These are phyloP conservation scores for Alternaria conjuncta DNA, from an alignment of 2,329 filamentous ascomycete genomes.

Conservation along the genomic window DNA sequence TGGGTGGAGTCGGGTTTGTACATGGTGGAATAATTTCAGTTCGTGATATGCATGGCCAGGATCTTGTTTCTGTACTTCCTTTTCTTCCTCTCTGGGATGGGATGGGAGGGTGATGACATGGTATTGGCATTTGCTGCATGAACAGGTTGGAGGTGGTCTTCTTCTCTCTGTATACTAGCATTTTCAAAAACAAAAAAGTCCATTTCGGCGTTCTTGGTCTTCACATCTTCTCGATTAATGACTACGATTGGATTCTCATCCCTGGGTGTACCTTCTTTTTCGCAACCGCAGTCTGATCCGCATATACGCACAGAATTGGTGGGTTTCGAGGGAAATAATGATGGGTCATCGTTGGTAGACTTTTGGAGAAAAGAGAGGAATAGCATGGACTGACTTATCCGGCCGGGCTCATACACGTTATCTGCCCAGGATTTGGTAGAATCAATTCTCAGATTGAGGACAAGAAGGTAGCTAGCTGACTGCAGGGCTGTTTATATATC, in stretches of 20 bases:
- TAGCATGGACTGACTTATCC: too few relatives aligned
- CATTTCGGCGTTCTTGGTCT: background rate
- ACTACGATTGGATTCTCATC: too few relatives aligned
- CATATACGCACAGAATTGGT: too few relatives aligned
- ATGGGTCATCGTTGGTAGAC: background rate
- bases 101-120: background rate
- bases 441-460: too few relatives aligned
- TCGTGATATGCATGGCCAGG: background rate
- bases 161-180: slow-evolving; percentile 1
- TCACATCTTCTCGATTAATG: background rate
- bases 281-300: too few relatives aligned
- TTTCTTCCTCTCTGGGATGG: background rate
- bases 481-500: background rate
- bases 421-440: too few relatives aligned
- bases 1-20: background rate
- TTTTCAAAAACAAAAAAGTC: background rate
- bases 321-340: background rate
- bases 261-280: background rate
- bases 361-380: too few relatives aligned
- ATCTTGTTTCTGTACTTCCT: background rate
- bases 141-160: background rate
- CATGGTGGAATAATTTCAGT: background rate
- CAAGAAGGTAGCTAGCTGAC: too few relatives aligned
- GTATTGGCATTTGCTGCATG: background rate
- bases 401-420: too few relatives aligned